phyloP scores from a whole-genome alignment of 2,329 filamentous ascomycete genomes.

The Helminthosporium solani region DNA sequence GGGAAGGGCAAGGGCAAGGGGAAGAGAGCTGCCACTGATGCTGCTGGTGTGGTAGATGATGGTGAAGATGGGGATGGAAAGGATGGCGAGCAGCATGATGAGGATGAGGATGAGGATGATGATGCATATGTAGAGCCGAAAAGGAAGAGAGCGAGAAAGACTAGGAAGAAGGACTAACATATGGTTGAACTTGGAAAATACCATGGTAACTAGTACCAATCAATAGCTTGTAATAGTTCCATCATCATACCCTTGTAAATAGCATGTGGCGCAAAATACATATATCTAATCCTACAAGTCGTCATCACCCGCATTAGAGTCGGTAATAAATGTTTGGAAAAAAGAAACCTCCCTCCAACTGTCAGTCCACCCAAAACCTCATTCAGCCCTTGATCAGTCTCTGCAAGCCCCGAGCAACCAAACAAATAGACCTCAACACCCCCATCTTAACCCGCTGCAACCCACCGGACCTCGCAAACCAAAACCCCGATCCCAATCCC shows the following conservation, averaged over 20 bases:
- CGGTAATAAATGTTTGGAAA: too few relatives aligned
- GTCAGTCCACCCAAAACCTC: too few relatives aligned
- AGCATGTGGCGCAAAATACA: not conserved
- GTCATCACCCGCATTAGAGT: too few relatives aligned
- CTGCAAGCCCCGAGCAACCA: slow-evolving; percentile 24
- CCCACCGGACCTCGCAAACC: slow-evolving; percentile 26
- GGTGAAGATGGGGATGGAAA: slow-evolving; percentile 14
- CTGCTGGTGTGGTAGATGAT: slow-evolving; percentile 14
- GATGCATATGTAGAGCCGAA: slow-evolving; percentile 32
- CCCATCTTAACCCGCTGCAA: slow-evolving; percentile 26
- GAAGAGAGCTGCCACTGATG: too few relatives aligned
- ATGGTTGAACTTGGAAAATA: not conserved
- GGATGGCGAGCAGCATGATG: slow-evolving; percentile 1
- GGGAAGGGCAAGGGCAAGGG: slow-evolving; percentile 18
- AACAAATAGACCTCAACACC: slow-evolving; percentile 28
- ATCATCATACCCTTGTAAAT: not conserved
- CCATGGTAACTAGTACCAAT: too few relatives aligned
- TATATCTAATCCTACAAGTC: not conserved
- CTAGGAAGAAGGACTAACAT: slow-evolving; percentile 7
- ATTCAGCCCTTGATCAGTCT: slow-evolving; percentile 17
- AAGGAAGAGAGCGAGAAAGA: slow-evolving; percentile 27
- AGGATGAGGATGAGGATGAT: slow-evolving; percentile 20
- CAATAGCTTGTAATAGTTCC: too few relatives aligned
- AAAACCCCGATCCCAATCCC: slow-evolving; percentile 17
- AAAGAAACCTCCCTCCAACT: too few relatives aligned